Evolutionary conservation across 1,284 basidiomycete species (phyloP).

Genomic region (Wolfiporia cocos): DNA sequence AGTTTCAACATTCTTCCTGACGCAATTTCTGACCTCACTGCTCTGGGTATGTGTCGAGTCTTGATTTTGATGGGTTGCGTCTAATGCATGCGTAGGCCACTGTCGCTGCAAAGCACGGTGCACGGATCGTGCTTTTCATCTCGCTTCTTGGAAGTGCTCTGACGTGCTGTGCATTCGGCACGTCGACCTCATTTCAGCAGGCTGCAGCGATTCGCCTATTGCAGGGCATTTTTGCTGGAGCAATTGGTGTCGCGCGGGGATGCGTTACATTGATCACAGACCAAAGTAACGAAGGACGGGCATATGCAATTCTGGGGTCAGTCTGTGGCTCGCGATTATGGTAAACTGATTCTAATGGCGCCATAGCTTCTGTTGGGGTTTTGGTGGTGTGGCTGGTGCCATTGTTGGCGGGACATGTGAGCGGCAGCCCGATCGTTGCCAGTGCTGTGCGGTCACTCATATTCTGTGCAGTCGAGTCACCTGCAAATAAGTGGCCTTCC

Average conservation of each 20-base stretch:
- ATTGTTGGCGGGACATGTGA: conserved; percentile 82
- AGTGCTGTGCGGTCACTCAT: conserved; percentile 3
- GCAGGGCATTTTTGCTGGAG: conserved; percentile 94
- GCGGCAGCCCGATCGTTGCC: conserved; percentile 22
- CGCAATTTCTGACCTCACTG: conserved; percentile 90
- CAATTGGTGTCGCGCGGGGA: conserved; percentile 89
- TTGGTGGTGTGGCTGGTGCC: conserved; percentile 88
- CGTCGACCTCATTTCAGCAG: conserved; percentile 73
- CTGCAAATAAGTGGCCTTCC: conserved; percentile 79
- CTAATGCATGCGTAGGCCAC: conserved; percentile 57
- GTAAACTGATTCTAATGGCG: conserved; percentile 1
- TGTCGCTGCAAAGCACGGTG: conserved; percentile 87
- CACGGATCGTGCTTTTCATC: conserved; percentile 79
- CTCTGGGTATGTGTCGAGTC: conserved; percentile 56
- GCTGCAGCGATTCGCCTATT: conserved; percentile 87
- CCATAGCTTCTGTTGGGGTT: conserved; percentile 82
- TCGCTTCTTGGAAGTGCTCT: conserved; percentile 81
- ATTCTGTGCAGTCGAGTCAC: conserved; percentile 63
- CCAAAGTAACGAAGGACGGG: conserved; percentile 85
- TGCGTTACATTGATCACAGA: conserved; percentile 88
- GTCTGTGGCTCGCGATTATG: conserved; percentile 7
- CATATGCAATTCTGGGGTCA: conserved; percentile 89
- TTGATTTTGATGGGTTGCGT: too few relatives aligned
- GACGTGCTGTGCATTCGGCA: conserved; percentile 83
- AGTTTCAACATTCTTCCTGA: conserved; percentile 80